Evolutionary conservation across 305 asterid genomes (phyloP).

Genomic region (Solanum hybrid): DNA sequence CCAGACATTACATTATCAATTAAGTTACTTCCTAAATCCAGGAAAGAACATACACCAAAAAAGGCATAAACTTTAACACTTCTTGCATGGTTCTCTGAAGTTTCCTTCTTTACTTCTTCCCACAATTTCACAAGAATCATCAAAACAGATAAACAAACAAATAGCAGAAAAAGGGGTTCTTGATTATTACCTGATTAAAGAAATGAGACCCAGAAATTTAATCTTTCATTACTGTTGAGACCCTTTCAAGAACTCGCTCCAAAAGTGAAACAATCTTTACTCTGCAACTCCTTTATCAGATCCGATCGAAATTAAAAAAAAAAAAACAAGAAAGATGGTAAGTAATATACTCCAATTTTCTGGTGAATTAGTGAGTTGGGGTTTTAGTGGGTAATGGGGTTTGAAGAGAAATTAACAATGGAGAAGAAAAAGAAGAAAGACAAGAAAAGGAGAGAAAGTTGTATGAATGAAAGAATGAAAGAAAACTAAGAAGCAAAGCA

Average conservation of each 20-base stretch:
- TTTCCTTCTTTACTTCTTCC: not conserved
- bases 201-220: slow-evolving; percentile 30
- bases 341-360: not conserved
- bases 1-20: not conserved
- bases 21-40: not conserved
- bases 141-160: not conserved
- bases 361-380: not conserved
- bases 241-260: slow-evolving; percentile 16
- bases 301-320: slow-evolving; percentile 36
- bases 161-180: not conserved
- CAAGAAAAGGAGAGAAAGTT: slow-evolving; percentile 10
- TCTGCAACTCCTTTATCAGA: slow-evolving; percentile 33
- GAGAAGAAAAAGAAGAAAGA: slow-evolving; percentile 2
- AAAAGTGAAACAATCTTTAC: slow-evolving; percentile 29
- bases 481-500: slow-evolving; percentile 14
- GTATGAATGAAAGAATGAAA: not conserved
- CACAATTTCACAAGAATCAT: not conserved
- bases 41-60: not conserved
- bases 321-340: not conserved
- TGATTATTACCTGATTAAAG: slow-evolving; percentile 36
- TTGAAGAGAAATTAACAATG: slow-evolving; percentile 16
- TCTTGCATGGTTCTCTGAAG: slow-evolving; percentile 8
- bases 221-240: slow-evolving; percentile 39
- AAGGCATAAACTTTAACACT: not conserved
- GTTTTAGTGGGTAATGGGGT: not conserved